A percentile compares a stretch with the other conserved stretches of the same genome.
These are phyloP conservation scores for Cyclostephanos invisitatus DNA, from an alignment of 108 stramenopile genomes.

Conservation along the genomic window DNA sequence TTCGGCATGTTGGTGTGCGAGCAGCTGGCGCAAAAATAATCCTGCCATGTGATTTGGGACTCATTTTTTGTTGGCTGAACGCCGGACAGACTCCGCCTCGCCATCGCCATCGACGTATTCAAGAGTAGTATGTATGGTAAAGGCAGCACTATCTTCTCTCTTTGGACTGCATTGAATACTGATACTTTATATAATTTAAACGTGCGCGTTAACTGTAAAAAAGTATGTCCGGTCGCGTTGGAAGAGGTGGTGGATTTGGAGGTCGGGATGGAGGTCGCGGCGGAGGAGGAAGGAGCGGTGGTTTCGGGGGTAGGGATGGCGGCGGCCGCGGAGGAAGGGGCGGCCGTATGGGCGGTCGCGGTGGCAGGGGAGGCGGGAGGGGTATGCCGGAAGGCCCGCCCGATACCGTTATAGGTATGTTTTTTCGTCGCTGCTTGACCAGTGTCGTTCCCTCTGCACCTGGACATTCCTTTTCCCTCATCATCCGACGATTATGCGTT, in stretches of 20 bases:
- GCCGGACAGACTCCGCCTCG: no score
- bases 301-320: slow-evolving; percentile 35
- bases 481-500: background rate
- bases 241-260: slow-evolving; percentile 13
- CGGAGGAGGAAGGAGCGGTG: slow-evolving; percentile 31
- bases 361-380: slow-evolving; percentile 28
- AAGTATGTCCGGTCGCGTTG: slow-evolving; percentile 2
- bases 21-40: no score
- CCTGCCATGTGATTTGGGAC: no score
- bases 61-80: no score
- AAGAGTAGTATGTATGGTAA: no score
- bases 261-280: slow-evolving; percentile 15
- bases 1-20: no score
- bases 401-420: slow-evolving; percentile 74
- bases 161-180: background rate
- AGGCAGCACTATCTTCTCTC: no score
- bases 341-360: slow-evolving; percentile 21
- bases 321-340: slow-evolving; percentile 27
- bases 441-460: background rate
- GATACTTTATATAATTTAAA: background rate
- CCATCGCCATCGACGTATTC: no score
- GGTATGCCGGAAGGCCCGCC: slow-evolving; percentile 80
- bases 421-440: background rate
- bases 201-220: background rate
- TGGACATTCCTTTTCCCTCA: background rate